Base-by-base conservation (phyloP, 2,329 filamentous ascomycete species). In the Fusarium sp. region DNA sequence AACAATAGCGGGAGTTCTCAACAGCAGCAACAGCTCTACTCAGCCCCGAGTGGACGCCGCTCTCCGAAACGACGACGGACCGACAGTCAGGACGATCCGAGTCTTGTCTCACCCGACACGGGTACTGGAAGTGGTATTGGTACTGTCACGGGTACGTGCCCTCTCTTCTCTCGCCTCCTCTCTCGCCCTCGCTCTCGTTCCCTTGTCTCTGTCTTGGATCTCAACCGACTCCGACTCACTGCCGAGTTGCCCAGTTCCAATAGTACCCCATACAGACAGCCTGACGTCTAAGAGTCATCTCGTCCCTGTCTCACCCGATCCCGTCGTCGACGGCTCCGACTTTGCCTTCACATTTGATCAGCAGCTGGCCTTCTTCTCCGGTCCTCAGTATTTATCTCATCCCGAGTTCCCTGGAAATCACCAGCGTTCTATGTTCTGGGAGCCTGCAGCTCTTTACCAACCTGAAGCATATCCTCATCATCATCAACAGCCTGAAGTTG, bases 21-120 rank as follows among this genome's bases (percentile, higher is more conserved):
- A 4, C 67, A 59, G 8, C 61, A 70, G 54, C 32, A 51, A 24
- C 62, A 54, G 3, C 67, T 59, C 40, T 65, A 69, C 41, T 52
- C 62, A 40, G 32, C 45, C 24, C 55, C 65, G 35, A 65, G 55
- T 56, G 70, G 67, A 49, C 70, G 68, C 66, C 76, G 77, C 58
- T 79, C 78, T 46, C 79, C 79, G 47, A 80, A 80, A 70, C 74
- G 79, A 58, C 75, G 77, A 59, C 75, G 78, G 57, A 80, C 78
- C 39, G 74, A 73, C 46, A 76, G 72, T 54, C 52, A 70, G 40
- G 58, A 52, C 39, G 76, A 79, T 66, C 67, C 72, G 67, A 74
- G 66, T 62, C 68, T 77, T 71, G 74, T 76, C 55, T 72, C 75
- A 74, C 75, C 74, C 73, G 76, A 80, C 59, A 44, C 76, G 68